These are phyloP conservation scores for Annona squamosa DNA, from an alignment of 164 flowering plant species.

Conservation along the genomic window DNA sequence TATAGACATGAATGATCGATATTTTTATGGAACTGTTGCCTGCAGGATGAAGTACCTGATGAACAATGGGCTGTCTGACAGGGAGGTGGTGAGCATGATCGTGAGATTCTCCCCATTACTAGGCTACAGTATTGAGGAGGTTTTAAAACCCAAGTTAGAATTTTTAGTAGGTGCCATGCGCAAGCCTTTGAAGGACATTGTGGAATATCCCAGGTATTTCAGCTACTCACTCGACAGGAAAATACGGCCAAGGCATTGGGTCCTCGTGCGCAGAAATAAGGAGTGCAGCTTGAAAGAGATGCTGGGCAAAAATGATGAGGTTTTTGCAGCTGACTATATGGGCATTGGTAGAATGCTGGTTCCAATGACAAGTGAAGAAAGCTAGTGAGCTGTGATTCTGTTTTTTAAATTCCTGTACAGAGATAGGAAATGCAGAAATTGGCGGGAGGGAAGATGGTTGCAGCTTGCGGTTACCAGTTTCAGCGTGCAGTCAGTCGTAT, in stretches of 20 bases:
- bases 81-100: conserved; percentile 66
- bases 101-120: conserved; percentile 71
- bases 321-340: conserved; percentile 65
- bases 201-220: conserved; percentile 81
- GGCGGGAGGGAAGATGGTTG: not conserved
- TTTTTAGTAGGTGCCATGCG: conserved; percentile 68
- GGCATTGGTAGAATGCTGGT: conserved; percentile 33
- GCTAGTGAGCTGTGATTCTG: not conserved
- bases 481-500: too few relatives aligned
- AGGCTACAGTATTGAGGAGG: conserved; percentile 78
- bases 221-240: conserved; percentile 87
- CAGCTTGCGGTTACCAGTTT: too few relatives aligned
- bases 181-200: conserved; percentile 55
- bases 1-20: not conserved
- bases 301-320: conserved; percentile 81
- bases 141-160: conserved; percentile 69
- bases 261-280: conserved; percentile 48
- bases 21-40: not conserved
- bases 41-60: conserved; percentile 60
- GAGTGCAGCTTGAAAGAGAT: conserved; percentile 71
- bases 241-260: conserved; percentile 74
- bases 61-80: conserved; percentile 56
- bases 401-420: not conserved
- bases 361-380: conserved; percentile 8
- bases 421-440: not conserved